Percentiles rank a stretch among this genome's conserved stretches.
phyloP scores from a whole-genome alignment of 495 filamentous ascomycete species.

The Astrothelium subdiscretum region DNA sequence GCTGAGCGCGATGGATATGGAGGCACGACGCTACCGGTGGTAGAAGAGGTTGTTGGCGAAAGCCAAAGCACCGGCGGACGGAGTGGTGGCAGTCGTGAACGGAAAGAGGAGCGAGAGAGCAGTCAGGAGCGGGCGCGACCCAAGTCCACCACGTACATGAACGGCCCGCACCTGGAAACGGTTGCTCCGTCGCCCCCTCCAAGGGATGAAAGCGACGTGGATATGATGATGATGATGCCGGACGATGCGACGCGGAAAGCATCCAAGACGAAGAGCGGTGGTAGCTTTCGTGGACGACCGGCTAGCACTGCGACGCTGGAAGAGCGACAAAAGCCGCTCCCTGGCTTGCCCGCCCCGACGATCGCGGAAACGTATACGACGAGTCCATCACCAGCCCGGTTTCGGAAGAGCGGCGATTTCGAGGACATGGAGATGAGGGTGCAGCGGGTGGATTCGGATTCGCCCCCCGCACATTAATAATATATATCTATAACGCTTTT shows the following conservation, averaged over 20 bases:
- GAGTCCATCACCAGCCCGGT: background rate
- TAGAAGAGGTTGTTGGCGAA: constrained; percentile 68
- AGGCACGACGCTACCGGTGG: constrained; percentile 70
- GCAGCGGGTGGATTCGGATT: background rate
- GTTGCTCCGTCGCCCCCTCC: too few species aligned
- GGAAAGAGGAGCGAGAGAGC: background rate
- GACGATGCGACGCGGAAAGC: background rate
- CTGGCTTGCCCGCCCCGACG: background rate
- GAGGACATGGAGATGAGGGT: background rate
- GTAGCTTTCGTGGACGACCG: background rate
- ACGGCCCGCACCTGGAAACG: too few species aligned
- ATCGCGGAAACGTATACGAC: background rate
- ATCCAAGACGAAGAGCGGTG: background rate
- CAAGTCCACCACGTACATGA: too few species aligned
- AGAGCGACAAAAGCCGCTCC: background rate
- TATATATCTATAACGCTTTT: background rate
- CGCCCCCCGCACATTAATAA: background rate
- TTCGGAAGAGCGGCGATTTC: background rate
- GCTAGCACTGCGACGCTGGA: background rate
- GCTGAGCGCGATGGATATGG: constrained; percentile 42
- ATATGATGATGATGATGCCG: background rate
- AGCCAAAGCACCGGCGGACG: background rate
- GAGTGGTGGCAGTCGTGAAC: background rate
- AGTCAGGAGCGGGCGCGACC: background rate
- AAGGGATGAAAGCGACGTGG: too few species aligned